These are phyloP conservation scores for Globisporangium takayamanum DNA, from an alignment of 352 stramenopile genomes.

Conservation along the genomic window DNA sequence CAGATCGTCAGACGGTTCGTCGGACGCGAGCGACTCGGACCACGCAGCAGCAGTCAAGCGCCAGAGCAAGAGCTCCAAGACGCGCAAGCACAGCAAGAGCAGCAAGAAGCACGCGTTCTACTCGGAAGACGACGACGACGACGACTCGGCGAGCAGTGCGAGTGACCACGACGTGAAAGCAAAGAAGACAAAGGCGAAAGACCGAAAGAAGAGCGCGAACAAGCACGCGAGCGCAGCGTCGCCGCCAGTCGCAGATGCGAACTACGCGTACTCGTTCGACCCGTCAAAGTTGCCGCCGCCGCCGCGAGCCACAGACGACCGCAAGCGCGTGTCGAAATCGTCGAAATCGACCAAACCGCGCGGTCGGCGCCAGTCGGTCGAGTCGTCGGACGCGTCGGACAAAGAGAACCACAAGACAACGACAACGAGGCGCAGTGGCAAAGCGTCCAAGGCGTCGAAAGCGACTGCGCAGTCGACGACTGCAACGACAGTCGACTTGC, in stretches of 20 bases:
- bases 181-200: slow-evolving; percentile 7
- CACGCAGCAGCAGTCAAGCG: slow-evolving; percentile 6
- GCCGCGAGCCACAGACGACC: slow-evolving; percentile 15
- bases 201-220: slow-evolving; percentile 15
- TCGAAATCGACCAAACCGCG: slow-evolving; percentile 17
- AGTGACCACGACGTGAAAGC: slow-evolving; percentile 1
- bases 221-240: slow-evolving; percentile 3
- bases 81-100: slow-evolving; percentile 13
- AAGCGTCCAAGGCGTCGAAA: slow-evolving; percentile 14
- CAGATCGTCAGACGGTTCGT: slow-evolving; percentile 7
- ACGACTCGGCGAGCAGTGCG: background rate
- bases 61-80: slow-evolving; percentile 17
- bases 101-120: slow-evolving; percentile 22
- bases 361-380: slow-evolving; percentile 25
- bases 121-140: slow-evolving; percentile 21
- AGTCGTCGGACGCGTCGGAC: slow-evolving; percentile 32
- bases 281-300: slow-evolving; percentile 37
- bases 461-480: slow-evolving; percentile 9
- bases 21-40: slow-evolving; percentile 24
- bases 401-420: slow-evolving; percentile 26
- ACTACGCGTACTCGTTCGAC: slow-evolving; percentile 49
- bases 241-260: slow-evolving; percentile 4
- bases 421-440: slow-evolving; percentile 4
- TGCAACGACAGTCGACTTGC: slow-evolving; percentile 34
- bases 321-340: slow-evolving; percentile 12